A percentile compares a stretch with the other conserved stretches of the same genome.
These are phyloP conservation scores for Rhododendron kiyosumense DNA, from an alignment of 148 eudicot species.

Conservation along the genomic window DNA sequence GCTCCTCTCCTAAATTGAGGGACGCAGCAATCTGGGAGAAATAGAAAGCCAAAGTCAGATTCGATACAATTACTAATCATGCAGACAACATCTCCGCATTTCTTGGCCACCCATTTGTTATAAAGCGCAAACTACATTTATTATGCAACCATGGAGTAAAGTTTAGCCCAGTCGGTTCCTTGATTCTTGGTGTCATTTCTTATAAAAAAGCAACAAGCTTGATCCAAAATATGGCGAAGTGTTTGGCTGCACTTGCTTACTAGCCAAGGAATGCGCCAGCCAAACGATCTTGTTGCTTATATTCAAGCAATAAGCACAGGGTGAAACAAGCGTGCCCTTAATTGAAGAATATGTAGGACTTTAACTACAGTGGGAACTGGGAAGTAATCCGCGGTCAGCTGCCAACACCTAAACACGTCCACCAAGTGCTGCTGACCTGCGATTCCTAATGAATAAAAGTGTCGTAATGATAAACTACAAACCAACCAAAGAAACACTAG, in stretches of 20 bases:
- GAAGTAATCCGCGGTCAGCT: background rate
- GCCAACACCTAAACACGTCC: background rate
- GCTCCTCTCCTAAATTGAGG: slow-evolving; percentile 47
- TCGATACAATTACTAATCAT: background rate
- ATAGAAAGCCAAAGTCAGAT: slow-evolving; percentile 4
- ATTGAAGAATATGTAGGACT: background rate
- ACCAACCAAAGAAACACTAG: background rate
- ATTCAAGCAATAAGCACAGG: background rate
- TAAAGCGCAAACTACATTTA: background rate
- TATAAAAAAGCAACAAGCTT: background rate
- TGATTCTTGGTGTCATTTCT: background rate
- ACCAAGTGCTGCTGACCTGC: background rate
- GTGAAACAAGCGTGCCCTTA: background rate
- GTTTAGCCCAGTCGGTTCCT: background rate
- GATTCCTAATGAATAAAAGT: background rate
- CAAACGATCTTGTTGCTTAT: background rate
- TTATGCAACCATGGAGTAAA: background rate
- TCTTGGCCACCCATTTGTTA: background rate
- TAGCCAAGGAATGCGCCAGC: background rate
- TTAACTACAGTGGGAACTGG: background rate
- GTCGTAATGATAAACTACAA: background rate
- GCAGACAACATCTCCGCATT: background rate
- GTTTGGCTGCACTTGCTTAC: background rate
- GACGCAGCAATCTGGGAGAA: slow-evolving; percentile 49
- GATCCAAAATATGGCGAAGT: background rate